phyloP scores from a whole-genome alignment of 163 green algal species.

The Volvox carteri region DNA sequence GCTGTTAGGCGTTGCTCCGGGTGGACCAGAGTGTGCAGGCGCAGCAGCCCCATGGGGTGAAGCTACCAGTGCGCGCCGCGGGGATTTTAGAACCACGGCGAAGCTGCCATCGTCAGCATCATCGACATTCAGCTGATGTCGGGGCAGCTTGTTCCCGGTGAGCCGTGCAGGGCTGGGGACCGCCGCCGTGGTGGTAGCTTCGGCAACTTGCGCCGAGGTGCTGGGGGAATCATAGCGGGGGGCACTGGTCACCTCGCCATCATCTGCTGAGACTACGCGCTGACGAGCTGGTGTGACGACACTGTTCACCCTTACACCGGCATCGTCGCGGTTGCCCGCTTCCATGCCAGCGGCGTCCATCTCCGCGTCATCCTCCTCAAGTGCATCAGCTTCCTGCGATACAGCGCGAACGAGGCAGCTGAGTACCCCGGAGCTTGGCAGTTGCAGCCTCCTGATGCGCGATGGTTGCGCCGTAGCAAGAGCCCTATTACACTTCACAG shows the following conservation, averaged over 20 bases:
- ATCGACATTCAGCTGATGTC: not conserved
- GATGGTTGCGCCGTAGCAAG: too few relatives aligned
- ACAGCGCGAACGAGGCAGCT: too few relatives aligned
- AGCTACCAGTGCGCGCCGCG: not conserved
- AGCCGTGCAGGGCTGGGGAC: not conserved
- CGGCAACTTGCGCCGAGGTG: not conserved
- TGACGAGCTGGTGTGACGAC: not conserved
- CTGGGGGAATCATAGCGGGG: conserved; percentile 31
- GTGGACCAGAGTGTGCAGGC: not conserved
- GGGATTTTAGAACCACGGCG: conserved; percentile 26
- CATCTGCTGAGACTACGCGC: not conserved
- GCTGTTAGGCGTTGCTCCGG: conserved; percentile 33
- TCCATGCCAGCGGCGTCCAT: not conserved
- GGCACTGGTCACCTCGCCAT: conserved; percentile 29
- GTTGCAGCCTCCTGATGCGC: too few relatives aligned
- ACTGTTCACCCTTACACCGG: not conserved
- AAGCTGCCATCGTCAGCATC: not conserved
- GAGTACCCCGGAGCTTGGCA: too few relatives aligned
- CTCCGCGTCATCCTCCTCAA: conserved; percentile 29
- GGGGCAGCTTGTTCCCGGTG: conserved; percentile 38
- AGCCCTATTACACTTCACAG: too few relatives aligned
- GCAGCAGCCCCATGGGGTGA: conserved; percentile 1
- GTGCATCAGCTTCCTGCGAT: conserved; percentile 30
- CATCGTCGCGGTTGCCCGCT: not conserved
- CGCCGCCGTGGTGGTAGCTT: not conserved